Base-by-base conservation (phyloP, 1,139 yeast species). In the Pichia sp. region DNA sequence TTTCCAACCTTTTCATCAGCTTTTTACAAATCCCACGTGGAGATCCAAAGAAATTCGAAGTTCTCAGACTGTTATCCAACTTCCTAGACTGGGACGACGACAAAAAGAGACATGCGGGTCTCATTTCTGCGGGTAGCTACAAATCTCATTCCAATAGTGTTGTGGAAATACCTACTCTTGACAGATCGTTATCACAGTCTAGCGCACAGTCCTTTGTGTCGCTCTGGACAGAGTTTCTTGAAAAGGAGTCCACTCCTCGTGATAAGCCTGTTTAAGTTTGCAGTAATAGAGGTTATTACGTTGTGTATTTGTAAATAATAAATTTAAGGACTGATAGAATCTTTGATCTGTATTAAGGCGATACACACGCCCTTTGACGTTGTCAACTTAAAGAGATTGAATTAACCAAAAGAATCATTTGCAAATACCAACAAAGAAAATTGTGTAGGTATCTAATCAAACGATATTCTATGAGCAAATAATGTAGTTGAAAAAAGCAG, bases 41-140 rank as follows among this genome's bases (percentile, higher is more conserved):
- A 1, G 99, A 92, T 60, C 77, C 95, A 11, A 92, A 90, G 64
- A 87, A 92, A 63, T 92, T 84, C 59, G 97, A 92, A 67, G 95
- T 94, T 4, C 71, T 92, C 46, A 87, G 81, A 60, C 72, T 92
- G 48, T 82, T 92, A 38, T 75, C 95, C 29, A 86, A 86, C 49
- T 81, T 84, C 55, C 68, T 92, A 49, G 82, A 78, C 47, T 92
- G 98, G 98, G 92, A 84, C 60, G 94, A 86, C 41, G 79, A 77
- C 38, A 83, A 87, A 59, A 81, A 77, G 55, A 72, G 81, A 33
- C 88, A 83, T 50, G 96, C 96, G 1, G 97, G 97, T 0, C 68
- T 90, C 46, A 64, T 79, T 37, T 75, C 82, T 39, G 62, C 64
- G 26, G 64, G 63, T 26, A 57, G 59, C 37, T 48, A 59, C 9